Conservation (phyloP, 2,329 filamentous ascomycete genomes). For the Exophiala dermatitidis region DNA sequence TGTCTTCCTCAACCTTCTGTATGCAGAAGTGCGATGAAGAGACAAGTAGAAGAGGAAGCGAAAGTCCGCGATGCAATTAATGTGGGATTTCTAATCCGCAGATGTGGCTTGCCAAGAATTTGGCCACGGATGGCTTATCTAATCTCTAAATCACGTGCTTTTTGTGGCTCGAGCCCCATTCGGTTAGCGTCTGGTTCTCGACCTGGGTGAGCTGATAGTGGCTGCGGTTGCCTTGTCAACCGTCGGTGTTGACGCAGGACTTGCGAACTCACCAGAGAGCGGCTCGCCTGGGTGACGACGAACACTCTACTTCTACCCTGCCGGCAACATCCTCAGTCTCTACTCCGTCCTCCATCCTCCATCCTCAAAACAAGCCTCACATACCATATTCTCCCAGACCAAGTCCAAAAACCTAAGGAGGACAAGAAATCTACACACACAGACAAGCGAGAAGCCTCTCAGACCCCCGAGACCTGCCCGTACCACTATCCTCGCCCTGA, state of each 20-base stretch:
- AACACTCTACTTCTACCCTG: conserved; percentile 5
- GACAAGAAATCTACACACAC: conserved; percentile 8
- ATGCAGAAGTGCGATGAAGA: conserved; percentile 12
- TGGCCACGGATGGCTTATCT: background rate
- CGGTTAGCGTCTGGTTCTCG: background rate
- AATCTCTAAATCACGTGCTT: background rate
- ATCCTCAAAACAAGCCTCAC: conserved; percentile 9
- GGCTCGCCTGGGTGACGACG: background rate
- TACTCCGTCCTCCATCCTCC: conserved; percentile 1
- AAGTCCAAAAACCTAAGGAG: conserved; percentile 2
- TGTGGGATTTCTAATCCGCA: background rate
- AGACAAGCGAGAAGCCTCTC: conserved; percentile 25
- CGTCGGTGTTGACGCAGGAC: background rate
- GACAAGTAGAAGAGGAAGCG: background rate
- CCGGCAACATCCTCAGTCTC: conserved; percentile 10
- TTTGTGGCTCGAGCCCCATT: background rate
- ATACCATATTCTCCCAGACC: conserved; percentile 3
- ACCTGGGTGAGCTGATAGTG: background rate
- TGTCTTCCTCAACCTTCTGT: conserved; percentile 54
- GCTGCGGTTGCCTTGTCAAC: conserved; percentile 1
- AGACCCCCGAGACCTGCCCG: conserved; percentile 17
- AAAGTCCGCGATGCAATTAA: background rate
- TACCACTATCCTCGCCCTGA: conserved; percentile 20
- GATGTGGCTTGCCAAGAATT: conserved; percentile 1
- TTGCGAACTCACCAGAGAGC: conserved; percentile 1